Evolutionary conservation across 768 basidiomycete species (phyloP), one percentile per base, ranked within the genome.

Genomic region (Strobilomyces echinocephalus): DNA sequence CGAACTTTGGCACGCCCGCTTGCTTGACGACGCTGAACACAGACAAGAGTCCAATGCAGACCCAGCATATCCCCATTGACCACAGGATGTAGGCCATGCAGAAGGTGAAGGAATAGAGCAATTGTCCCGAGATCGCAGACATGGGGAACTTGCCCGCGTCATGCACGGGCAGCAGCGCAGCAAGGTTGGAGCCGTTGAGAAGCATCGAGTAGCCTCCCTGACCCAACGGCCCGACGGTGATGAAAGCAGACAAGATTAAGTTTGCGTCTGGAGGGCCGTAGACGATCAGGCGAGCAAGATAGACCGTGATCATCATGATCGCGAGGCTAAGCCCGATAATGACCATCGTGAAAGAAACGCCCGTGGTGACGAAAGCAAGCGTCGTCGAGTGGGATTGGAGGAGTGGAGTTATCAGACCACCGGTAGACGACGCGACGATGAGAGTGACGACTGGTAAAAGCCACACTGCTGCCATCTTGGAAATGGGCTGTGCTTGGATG

Each of bases 21-120:
- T 65, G 56, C 51, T 55, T 68, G 16, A 67, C 12, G 18, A 72
- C 69, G 34, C 62, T 65, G 50, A 66, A 63, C 26, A 80, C 69
- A 8, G 74, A 74, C 50, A 69, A 63, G n/a, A 76, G 33, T 3
- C 78, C 75, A 18, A 81, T 69, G 46, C 69, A 52, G 42, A 78
- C 69, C 80, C 81, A 81, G 38, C 75, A 74, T 48, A 80, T 68
- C 1, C 79, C 80, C 69, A 82, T 75, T n/a, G 77, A 76, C 77
- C 79, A 82, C 10, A 82, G 63, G 21, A 73, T 57, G 63, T 74
- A 80, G 2, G 79, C 75, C 7, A 65, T 68, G 62, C 74, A 74
- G 59, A 80, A 75, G 60, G 73, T 76, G 26, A 70, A 69, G 5
- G 75, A 68, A 62, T 73, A 74, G 28, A 79, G 59, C 45, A 75